Percentiles rank a stretch among this genome's conserved stretches.
Conservation (phyloP, 2,329 filamentous ascomycete genomes). For the Lojkania enalia region DNA sequence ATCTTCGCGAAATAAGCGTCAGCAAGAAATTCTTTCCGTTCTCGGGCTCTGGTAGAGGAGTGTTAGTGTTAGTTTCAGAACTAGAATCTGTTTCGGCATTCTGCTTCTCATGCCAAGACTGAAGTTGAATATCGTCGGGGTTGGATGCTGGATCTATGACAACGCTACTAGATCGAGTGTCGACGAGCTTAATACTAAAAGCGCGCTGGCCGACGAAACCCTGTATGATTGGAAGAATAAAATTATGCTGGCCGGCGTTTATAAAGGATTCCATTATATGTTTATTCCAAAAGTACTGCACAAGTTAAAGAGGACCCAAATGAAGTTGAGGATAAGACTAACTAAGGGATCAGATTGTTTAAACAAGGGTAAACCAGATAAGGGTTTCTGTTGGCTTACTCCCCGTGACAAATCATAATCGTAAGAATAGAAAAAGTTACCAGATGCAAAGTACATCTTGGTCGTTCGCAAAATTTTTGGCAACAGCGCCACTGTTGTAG, state of each 20-base stretch:
- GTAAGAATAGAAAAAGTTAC: conserved; percentile 94
- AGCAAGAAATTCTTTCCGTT: conserved; percentile 65
- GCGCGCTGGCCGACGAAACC: conserved; percentile 87
- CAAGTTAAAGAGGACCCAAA: conserved; percentile 3
- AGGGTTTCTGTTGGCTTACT: conserved; percentile 47
- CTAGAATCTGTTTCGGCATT: conserved; percentile 23
- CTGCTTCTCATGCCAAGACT: conserved; percentile 36
- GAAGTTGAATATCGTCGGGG: conserved; percentile 41
- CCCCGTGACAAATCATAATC: conserved; percentile 86
- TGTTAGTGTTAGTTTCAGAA: conserved; percentile 12
- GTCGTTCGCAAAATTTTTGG: conserved; percentile 85
- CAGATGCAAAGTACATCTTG: conserved; percentile 78
- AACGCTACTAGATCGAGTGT: conserved; percentile 32
- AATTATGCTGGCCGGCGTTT: conserved; percentile 68
- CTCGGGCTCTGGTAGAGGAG: conserved; percentile 37
- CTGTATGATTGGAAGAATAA: conserved; percentile 84
- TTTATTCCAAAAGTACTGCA: conserved; percentile 86
- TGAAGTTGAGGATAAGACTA: conserved; percentile 22
- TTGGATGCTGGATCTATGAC: conserved; percentile 40
- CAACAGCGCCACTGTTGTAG: conserved; percentile 55
- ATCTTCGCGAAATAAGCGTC: conserved; percentile 90
- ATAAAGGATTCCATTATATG: conserved; percentile 75
- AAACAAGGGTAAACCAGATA: conserved; percentile 64
- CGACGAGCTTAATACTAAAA: conserved; percentile 69
- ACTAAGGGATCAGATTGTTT: conserved; percentile 71